Evolutionary conservation across 371 early-diverging fungal genomes (phyloP).

Genomic region (Circinella minor): DNA sequence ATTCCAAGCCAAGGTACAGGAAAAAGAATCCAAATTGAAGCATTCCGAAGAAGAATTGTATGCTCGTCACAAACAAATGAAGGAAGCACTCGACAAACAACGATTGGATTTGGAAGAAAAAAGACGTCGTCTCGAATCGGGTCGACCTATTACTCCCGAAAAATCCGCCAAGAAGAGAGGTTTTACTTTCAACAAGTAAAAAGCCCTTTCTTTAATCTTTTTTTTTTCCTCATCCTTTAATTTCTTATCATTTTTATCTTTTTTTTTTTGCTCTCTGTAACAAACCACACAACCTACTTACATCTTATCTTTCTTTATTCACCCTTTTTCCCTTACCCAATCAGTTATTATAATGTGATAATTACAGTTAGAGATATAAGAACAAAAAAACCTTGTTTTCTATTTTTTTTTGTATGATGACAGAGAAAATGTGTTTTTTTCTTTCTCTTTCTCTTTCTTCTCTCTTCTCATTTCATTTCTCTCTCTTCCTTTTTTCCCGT

Average conservation of each 20-base stretch:
- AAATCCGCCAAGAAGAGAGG: constrained; percentile 84
- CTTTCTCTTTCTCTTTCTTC: not conserved
- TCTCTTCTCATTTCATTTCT: too few relatives aligned
- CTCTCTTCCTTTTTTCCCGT: not conserved
- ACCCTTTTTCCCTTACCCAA: too few relatives aligned
- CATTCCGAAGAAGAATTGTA: constrained; percentile 97
- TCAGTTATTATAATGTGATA: too few relatives aligned
- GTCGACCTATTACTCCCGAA: constrained; percentile 86
- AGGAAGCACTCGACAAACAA: constrained; percentile 94
- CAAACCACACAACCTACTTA: too few relatives aligned
- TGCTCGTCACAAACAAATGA: constrained; percentile 96
- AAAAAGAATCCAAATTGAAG: constrained; percentile 96
- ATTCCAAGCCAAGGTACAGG: constrained; percentile 97
- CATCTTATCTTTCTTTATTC: too few relatives aligned
- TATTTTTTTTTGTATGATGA: too few relatives aligned
- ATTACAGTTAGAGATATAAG: too few relatives aligned
- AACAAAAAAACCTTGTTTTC: too few relatives aligned
- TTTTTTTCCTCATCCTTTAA: not conserved
- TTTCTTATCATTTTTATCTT: too few relatives aligned
- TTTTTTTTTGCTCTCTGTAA: too few relatives aligned
- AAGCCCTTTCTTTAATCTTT: not conserved
- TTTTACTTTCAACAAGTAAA: constrained; percentile 70
- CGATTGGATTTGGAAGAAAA: constrained; percentile 91
- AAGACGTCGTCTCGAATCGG: constrained; percentile 86
- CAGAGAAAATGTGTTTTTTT: not conserved